phyloP scores from a whole-genome alignment of 2,329 filamentous ascomycete genomes.

The Cercospora zeae-maydis region DNA sequence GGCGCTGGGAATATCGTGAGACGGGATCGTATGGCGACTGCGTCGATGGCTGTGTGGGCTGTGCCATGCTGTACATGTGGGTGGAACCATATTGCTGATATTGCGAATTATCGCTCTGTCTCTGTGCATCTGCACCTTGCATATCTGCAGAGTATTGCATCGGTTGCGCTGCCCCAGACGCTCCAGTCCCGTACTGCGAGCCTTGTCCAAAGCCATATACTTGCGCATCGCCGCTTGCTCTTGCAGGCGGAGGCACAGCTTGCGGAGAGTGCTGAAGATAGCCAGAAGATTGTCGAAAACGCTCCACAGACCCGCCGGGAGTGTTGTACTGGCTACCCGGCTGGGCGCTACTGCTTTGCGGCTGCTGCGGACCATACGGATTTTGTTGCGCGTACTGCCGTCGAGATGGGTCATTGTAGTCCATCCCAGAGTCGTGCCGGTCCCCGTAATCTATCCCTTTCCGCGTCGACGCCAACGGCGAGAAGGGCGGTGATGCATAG shows the following conservation, averaged over 20 bases:
- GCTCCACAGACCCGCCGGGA: constrained; percentile 46
- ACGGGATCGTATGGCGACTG: constrained; percentile 69
- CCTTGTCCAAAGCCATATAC: constrained; percentile 54
- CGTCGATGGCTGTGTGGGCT: constrained; percentile 51
- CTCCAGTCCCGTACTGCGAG: constrained; percentile 54
- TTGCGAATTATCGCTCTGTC: constrained; percentile 43
- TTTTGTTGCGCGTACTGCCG: constrained; percentile 34
- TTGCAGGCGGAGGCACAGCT: constrained; percentile 40
- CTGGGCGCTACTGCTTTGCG: constrained; percentile 31
- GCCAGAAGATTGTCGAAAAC: constrained; percentile 46
- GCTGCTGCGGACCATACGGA: constrained; percentile 30
- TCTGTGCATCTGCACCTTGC: constrained; percentile 57
- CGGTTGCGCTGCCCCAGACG: constrained; percentile 48
- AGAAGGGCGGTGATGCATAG: constrained; percentile 35
- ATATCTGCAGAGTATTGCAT: constrained; percentile 54
- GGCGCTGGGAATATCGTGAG: constrained; percentile 70
- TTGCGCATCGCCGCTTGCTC: constrained; percentile 39
- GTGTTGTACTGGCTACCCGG: constrained; percentile 43
- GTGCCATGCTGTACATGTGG: constrained; percentile 72
- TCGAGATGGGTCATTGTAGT: constrained; percentile 37
- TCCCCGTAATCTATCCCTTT: constrained; percentile 24
- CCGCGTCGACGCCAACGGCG: constrained; percentile 32
- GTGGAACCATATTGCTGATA: constrained; percentile 54
- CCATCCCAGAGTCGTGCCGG: constrained; percentile 32
- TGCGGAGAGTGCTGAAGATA: constrained; percentile 44